phyloP scores from a whole-genome alignment of 192 early-diverging fungal species.

The Cladochytrium replicatum region DNA sequence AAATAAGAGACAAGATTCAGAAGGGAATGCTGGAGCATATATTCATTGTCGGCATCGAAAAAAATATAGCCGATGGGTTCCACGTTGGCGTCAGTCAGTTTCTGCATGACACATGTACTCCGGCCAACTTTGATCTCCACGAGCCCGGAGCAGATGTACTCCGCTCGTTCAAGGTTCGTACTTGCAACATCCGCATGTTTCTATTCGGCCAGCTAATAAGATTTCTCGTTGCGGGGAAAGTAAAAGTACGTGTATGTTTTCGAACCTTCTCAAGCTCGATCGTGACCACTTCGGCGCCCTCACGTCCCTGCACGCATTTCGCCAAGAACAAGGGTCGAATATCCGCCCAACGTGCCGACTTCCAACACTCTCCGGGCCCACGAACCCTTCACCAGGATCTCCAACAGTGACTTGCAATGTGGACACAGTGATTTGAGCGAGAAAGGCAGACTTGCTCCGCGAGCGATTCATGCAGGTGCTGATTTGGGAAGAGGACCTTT shows the following conservation, averaged over 20 bases:
- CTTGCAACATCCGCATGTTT: slow-evolving; percentile 3
- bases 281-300: background rate
- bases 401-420: too few species aligned
- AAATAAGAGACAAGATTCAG: too few species aligned
- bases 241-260: too few species aligned
- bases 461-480: background rate
- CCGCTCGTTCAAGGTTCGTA: slow-evolving; percentile 2
- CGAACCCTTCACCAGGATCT: background rate
- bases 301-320: background rate
- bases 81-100: background rate
- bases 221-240: too few species aligned
- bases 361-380: background rate
- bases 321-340: slow-evolving; percentile 4
- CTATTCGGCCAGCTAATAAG: too few species aligned
- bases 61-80: slow-evolving; percentile 2
- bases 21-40: background rate
- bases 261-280: too few species aligned
- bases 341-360: slow-evolving; percentile 4
- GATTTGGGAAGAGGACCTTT: background rate
- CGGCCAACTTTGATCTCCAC: background rate
- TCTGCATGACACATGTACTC: background rate
- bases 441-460: background rate
- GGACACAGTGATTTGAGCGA: too few species aligned
- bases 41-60: slow-evolving; percentile 4
- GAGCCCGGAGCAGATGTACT: too few species aligned